Base-by-base conservation (phyloP, 176 grass and related monocot species). In the Dendrocalamus sinicus region DNA sequence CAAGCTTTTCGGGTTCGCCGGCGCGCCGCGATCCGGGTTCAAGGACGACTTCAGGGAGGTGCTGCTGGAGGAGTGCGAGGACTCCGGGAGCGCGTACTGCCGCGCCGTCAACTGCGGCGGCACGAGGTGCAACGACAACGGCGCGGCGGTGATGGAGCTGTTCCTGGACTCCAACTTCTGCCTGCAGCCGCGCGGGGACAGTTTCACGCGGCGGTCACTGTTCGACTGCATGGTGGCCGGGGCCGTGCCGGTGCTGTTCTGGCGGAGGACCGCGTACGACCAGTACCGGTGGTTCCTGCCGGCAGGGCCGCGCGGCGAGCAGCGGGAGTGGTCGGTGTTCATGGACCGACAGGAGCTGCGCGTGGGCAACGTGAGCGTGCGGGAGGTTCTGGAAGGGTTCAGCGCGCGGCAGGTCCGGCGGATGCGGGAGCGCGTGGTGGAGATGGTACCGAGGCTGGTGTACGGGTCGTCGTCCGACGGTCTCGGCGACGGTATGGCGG, bases 201-300 rank as follows among this genome's bases (percentile, higher is more conserved):
- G 95, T 86, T 94, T 88, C 91, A 95, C 95, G 43, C 87, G 95
- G 40, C 89, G 93, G 8, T 98, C 95, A 4, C 65, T 98, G 83
- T 98, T 98, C 82, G 95, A 98, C 85, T 98, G 95, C 88, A 98
- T 98, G 85, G 72, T 98, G 72, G 91, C 91, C 15, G 95, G 95
- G 19, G 91, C 93, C 47, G 86, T 98, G 73, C 96, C 96, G 52
- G 96, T 98, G 52, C 78, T 98, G 14, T 98, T 98, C 83, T 98
- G 93, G 93, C 88, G 86, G 20, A 64, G 81, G 30, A 94, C 91
- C 35, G 96, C 96, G 24, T 95, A 98, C 84, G 82, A 92, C 63
- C 88, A 89, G 83, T 98, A 98, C 89, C 46, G 76, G 58, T 98
- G 86, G 96, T 91, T 87, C 75, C 41, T 98, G 41, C 93, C 91